These are phyloP conservation scores for Xenoacremonium recifei DNA, from an alignment of 2,329 filamentous ascomycete species.

Conservation along the genomic window DNA sequence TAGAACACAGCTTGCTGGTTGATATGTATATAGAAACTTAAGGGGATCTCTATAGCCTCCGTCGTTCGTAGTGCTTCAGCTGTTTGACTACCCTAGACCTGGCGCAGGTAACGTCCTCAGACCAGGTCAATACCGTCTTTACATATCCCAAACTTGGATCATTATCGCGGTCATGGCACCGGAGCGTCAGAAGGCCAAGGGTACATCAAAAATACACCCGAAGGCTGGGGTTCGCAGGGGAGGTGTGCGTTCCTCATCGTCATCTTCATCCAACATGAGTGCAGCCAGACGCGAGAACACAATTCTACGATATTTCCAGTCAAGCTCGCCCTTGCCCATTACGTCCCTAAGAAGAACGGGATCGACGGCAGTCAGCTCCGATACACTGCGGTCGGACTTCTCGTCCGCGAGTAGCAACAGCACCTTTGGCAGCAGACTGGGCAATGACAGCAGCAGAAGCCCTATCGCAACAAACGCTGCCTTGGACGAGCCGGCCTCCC, in stretches of 20 bases:
- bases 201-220: too few species aligned
- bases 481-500: background rate
- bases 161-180: background rate
- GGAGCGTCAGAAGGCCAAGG: too few species aligned
- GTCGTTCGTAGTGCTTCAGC: background rate
- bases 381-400: background rate
- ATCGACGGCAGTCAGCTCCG: background rate
- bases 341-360: background rate
- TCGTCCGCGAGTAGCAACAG: background rate
- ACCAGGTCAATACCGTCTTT: too few species aligned
- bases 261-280: background rate
- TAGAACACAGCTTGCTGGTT: background rate
- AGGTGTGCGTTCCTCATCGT: background rate
- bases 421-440: background rate
- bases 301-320: too few species aligned
- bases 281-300: background rate
- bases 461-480: background rate
- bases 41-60: background rate
- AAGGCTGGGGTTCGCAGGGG: too few species aligned
- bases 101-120: too few species aligned
- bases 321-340: too few species aligned
- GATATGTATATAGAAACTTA: background rate
- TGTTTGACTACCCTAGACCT: too few species aligned
- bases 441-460: background rate
- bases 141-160: too few species aligned